Evolutionary conservation across 2,329 filamentous ascomycete genomes (phyloP).

Genomic region (Trichoderma sp.): DNA sequence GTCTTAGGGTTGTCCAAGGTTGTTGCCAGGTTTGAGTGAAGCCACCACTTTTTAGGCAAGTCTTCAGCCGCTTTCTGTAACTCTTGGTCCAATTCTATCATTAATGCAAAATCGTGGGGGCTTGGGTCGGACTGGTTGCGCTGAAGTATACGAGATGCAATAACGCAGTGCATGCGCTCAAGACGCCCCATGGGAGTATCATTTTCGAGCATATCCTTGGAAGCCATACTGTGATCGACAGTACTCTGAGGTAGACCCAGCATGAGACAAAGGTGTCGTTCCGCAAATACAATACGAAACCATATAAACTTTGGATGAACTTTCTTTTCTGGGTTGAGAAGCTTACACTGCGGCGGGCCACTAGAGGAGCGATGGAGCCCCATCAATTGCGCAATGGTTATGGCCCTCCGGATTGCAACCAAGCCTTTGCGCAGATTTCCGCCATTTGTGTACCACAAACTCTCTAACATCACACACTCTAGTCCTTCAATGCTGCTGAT

Average conservation of each 20-base stretch:
- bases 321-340: neutral
- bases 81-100: conserved; percentile 36
- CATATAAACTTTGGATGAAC: conserved; percentile 33
- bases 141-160: conserved; percentile 41
- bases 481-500: neutral
- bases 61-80: neutral
- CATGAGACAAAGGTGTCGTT: conserved; percentile 43
- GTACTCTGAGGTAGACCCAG: conserved; percentile 41
- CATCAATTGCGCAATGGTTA: neutral
- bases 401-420: neutral
- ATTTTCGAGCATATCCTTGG: neutral
- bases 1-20: conserved; percentile 26
- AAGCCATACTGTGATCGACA: conserved; percentile 20
- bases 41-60: neutral
- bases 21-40: conserved; percentile 32
- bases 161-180: conserved; percentile 13
- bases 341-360: neutral
- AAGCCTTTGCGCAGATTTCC: neutral
- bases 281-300: conserved; percentile 41
- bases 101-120: conserved; percentile 29
- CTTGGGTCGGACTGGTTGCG: conserved; percentile 35
- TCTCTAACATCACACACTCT: neutral
- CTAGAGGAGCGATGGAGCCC: neutral
- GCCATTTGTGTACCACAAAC: neutral
- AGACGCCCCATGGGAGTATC: neutral